phyloP scores from a whole-genome alignment of 495 filamentous ascomycete species.

The Astrothelium subdiscretum region DNA sequence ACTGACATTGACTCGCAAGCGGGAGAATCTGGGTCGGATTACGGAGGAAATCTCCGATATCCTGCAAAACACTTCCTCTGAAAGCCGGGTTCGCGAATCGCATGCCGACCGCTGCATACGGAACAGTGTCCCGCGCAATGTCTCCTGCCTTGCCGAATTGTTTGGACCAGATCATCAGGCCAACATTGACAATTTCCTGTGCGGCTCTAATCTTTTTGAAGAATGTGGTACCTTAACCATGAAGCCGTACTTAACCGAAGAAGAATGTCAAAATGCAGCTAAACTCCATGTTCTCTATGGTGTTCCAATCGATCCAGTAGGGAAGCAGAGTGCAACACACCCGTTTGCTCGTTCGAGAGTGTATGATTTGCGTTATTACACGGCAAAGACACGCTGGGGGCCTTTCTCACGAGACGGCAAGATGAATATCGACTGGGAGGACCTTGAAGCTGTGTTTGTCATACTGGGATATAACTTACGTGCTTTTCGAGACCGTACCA shows the following conservation, averaged over 20 bases:
- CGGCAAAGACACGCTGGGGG: conserved; percentile 43
- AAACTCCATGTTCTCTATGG: conserved; percentile 53
- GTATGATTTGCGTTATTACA: conserved; percentile 55
- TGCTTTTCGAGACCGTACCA: conserved; percentile 32
- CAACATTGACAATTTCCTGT: conserved; percentile 36
- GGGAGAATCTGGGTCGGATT: conserved; percentile 6
- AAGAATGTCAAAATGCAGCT: conserved; percentile 44
- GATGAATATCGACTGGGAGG: conserved; percentile 54
- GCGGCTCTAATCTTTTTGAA: conserved; percentile 41
- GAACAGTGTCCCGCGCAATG: conserved; percentile 13
- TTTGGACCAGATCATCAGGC: conserved; percentile 22
- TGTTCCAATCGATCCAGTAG: conserved; percentile 30
- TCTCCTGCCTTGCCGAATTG: conserved; percentile 19
- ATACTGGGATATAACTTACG: conserved; percentile 45
- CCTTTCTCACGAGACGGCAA: conserved; percentile 46
- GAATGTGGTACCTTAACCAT: conserved; percentile 27
- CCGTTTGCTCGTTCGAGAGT: conserved; percentile 48
- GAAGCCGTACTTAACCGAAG: conserved; percentile 9
- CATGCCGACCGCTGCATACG: neutral
- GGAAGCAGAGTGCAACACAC: conserved; percentile 28
- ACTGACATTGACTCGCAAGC: neutral
- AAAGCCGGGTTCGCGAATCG: neutral
- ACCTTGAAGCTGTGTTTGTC: conserved; percentile 53
- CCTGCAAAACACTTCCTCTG: conserved; percentile 15
- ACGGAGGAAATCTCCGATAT: conserved; percentile 19